phyloP scores from a whole-genome alignment of 495 filamentous ascomycete species.

The Hypoxylon crocopeplum region DNA sequence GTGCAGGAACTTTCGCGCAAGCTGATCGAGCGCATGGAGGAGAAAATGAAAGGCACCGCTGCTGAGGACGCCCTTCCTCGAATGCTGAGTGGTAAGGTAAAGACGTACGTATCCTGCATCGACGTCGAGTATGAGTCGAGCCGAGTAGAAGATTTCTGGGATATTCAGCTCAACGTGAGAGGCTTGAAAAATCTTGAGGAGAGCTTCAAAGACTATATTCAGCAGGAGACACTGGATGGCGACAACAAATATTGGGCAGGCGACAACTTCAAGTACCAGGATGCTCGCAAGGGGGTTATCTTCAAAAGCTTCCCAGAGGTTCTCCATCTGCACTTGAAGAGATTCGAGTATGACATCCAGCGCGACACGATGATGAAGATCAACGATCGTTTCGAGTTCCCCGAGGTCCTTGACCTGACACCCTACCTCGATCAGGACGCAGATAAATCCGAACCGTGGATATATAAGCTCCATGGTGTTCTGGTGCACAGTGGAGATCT shows the following conservation, averaged over 20 bases:
- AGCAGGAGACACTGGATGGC: slow-evolving; percentile 94
- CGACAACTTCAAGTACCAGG: slow-evolving; percentile 87
- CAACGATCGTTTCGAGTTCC: slow-evolving; percentile 97
- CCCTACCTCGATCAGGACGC: slow-evolving; percentile 88
- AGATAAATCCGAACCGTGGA: slow-evolving; percentile 86
- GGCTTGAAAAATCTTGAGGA: slow-evolving; percentile 92
- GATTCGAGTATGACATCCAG: slow-evolving; percentile 97
- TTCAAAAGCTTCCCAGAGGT: slow-evolving; percentile 97
- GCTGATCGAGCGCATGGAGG: slow-evolving; percentile 94
- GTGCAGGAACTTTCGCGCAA: slow-evolving; percentile 96
- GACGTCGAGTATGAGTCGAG: slow-evolving; percentile 97
- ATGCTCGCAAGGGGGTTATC: slow-evolving; percentile 96
- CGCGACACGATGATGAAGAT: slow-evolving; percentile 99
- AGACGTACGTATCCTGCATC: slow-evolving; percentile 98
- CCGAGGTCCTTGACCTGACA: slow-evolving; percentile 86
- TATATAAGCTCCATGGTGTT: slow-evolving; percentile 92
- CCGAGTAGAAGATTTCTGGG: slow-evolving; percentile 96
- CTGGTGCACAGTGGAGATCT: slow-evolving; percentile 95
- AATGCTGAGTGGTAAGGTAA: slow-evolving; percentile 94
- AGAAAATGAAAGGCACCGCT: slow-evolving; percentile 96
- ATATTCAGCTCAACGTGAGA: slow-evolving; percentile 95
- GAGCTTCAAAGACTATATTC: slow-evolving; percentile 94
- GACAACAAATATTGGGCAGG: slow-evolving; percentile 98
- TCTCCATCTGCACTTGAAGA: slow-evolving; percentile 93
- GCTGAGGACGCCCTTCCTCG: slow-evolving; percentile 90